Base-by-base conservation (phyloP, 495 filamentous ascomycete species). In the Thermothielavioides terrestris region DNA sequence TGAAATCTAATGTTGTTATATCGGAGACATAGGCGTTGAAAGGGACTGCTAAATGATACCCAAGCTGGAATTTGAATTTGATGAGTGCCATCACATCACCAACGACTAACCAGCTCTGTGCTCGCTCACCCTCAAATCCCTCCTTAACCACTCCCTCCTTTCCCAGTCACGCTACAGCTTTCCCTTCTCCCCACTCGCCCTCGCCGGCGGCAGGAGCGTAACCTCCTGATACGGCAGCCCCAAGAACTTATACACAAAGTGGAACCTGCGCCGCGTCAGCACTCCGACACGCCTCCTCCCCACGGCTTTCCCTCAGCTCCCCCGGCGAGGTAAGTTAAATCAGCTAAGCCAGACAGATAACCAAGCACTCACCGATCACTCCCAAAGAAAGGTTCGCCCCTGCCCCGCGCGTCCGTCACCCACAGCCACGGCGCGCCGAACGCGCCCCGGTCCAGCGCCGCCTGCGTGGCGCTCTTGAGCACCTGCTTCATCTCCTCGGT, bases 351-450 rank as follows among this genome's bases (percentile, higher is more conserved):
- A 42, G 47, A 61, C 57, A 44, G 60, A 65, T 35, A 66, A 86
- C 68, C 25, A 28, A 6, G 30, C 22, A 49, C 46, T 41, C 20
- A 49, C 46, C 84, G 71, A 67, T 88, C 85, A 65, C 83, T 87
- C 2, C 85, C 85, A 63, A 89, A 89, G 62, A 88, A 88, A 3
- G 83, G 81, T 67, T 85, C 81, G 44, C 68, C 70, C 43, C 68
- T 59, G 4, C 82, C 81, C 20, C 40, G 34, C 9, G 71, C 64
- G 57, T 86, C 78, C n/a, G 62, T 68, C n/a, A 81, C 85, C 75
- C 79, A 84, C 50, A 86, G 70, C 83, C 85, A 90, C 1, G 86
- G 86, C 44, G 79, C 79, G 0, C 86, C 86, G 64, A 84, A 89
- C 1, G 84, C 84, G 0, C 86, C 86, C 15, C 58, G 64, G 34